Evolutionary conservation across 192 early-diverging fungal genomes (phyloP).

Genomic region (Umbelopsis ramanniana): DNA sequence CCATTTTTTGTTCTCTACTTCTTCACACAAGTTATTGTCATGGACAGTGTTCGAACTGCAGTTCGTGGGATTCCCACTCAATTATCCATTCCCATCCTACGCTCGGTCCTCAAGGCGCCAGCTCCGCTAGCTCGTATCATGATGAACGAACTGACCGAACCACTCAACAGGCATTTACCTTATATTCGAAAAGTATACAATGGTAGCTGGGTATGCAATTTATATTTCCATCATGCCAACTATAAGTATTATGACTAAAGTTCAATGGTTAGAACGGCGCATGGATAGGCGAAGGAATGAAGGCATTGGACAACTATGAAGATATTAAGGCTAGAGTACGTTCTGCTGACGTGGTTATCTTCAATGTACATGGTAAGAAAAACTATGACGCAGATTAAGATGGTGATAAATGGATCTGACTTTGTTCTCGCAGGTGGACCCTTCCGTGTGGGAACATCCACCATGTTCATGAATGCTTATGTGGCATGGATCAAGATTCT

Average conservation of each 20-base stretch:
- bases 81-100: conserved; percentile 15
- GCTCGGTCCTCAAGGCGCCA: conserved; percentile 18
- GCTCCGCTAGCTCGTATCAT: conserved; percentile 24
- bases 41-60: conserved; percentile 2
- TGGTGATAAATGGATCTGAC: neutral
- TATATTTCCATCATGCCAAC: neutral
- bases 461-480: conserved; percentile 24
- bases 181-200: conserved; percentile 29
- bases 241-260: neutral
- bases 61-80: conserved; percentile 9
- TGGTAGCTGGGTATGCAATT: neutral
- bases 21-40: neutral
- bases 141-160: conserved; percentile 34
- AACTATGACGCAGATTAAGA: neutral
- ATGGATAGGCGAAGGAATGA: conserved; percentile 31
- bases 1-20: neutral
- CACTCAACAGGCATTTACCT: conserved; percentile 14
- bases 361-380: conserved; percentile 37
- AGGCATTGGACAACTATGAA: neutral
- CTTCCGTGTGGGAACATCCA: conserved; percentile 24
- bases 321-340: conserved; percentile 25
- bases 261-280: conserved; percentile 25
- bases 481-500: conserved; percentile 20
- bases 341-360: conserved; percentile 35
- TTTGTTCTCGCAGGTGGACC: neutral